phyloP scores from a whole-genome alignment of 306 rosid genomes.

The Mimosa bimucronata region DNA sequence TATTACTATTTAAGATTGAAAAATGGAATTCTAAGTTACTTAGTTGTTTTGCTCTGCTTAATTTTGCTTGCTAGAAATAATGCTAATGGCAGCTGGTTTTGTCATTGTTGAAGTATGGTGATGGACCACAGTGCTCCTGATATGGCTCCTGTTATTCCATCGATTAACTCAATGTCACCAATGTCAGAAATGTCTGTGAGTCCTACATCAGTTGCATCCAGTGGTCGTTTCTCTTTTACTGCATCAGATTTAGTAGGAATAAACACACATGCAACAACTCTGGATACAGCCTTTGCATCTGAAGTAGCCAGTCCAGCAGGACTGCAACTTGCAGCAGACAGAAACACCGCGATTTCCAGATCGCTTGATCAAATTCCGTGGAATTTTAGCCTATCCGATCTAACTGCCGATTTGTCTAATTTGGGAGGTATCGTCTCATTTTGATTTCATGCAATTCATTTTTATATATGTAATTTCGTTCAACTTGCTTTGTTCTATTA shows the following conservation, averaged over 20 bases:
- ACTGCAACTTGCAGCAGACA: constrained; percentile 83
- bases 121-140: constrained; percentile 70
- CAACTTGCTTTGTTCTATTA: neutral
- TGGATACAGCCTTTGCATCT: constrained; percentile 85
- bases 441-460: constrained; percentile 3
- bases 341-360: constrained; percentile 76
- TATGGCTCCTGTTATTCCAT: constrained; percentile 62
- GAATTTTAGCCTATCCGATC: constrained; percentile 90
- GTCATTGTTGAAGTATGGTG: constrained; percentile 65
- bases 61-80: constrained; percentile 34
- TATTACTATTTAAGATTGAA: constrained; percentile 23
- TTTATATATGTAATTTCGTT: neutral
- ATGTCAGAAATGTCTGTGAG: constrained; percentile 78
- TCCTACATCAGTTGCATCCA: constrained; percentile 80
- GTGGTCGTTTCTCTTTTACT: constrained; percentile 92
- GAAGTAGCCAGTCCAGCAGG: constrained; percentile 83
- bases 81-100: constrained; percentile 47
- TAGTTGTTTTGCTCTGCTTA: neutral
- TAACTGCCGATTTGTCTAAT: constrained; percentile 84
- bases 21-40: constrained; percentile 12
- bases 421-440: constrained; percentile 74
- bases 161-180: constrained; percentile 58
- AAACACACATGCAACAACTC: constrained; percentile 71
- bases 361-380: constrained; percentile 89
- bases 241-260: constrained; percentile 91